phyloP scores from a whole-genome alignment of 768 basidiomycete genomes.

The Tylopilus intermedius region DNA sequence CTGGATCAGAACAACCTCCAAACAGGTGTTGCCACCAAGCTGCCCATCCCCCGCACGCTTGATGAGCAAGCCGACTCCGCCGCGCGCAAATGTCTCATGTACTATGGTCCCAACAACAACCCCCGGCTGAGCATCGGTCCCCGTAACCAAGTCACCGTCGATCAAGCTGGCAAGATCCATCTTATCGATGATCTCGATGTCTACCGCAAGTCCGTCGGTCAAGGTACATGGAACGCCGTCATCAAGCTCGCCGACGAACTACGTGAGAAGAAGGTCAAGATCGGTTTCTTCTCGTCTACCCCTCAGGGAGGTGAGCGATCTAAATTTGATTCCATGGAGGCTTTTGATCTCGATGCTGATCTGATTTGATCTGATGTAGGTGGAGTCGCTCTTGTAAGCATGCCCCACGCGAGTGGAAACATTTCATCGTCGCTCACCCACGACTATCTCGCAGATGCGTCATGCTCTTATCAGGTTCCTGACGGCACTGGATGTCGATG shows the following conservation, averaged over 20 bases:
- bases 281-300: slow-evolving; percentile 92
- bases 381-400: slow-evolving; percentile 84
- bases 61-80: slow-evolving; percentile 86
- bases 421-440: slow-evolving; percentile 10
- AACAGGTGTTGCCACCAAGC: slow-evolving; percentile 46
- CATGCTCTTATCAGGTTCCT: slow-evolving; percentile 89
- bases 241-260: slow-evolving; percentile 79
- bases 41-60: slow-evolving; percentile 71
- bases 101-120: slow-evolving; percentile 78
- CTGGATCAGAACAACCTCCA: slow-evolving; percentile 36
- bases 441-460: slow-evolving; percentile 60
- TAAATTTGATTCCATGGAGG: slow-evolving; percentile 1
- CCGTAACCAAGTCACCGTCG: slow-evolving; percentile 84
- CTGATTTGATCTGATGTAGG: slow-evolving; percentile 41
- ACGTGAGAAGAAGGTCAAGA: slow-evolving; percentile 80
- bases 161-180: slow-evolving; percentile 81
- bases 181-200: slow-evolving; percentile 79
- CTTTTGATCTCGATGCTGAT: slow-evolving; percentile 20
- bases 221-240: slow-evolving; percentile 78
- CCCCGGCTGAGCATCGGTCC: slow-evolving; percentile 77
- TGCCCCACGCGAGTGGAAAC: slow-evolving; percentile 13
- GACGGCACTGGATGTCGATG: slow-evolving; percentile 73
- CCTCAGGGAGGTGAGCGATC: slow-evolving; percentile 76
- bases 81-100: slow-evolving; percentile 79
- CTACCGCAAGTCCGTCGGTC: slow-evolving; percentile 66